Base-by-base conservation (phyloP, 2,329 filamentous ascomycete genomes). In the Xylariaceae sp. region DNA sequence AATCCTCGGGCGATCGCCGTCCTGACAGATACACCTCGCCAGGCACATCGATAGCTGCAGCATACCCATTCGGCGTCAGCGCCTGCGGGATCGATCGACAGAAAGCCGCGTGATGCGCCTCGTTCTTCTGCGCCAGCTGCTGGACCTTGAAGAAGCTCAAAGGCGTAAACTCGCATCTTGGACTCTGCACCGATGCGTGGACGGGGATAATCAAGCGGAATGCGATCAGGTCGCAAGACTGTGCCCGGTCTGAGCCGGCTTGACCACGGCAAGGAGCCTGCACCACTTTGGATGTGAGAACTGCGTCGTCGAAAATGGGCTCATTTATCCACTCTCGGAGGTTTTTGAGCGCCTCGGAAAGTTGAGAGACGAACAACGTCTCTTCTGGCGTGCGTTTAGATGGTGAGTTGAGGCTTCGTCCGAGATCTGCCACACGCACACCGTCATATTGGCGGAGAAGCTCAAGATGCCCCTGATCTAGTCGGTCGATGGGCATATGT, bases 101-200 rank as follows among this genome's bases (percentile, higher is more conserved):
- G 46, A 85, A 84, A 3, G 67, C 68, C 4, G 73, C 65, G 28
- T 77, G 68, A 42, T 76, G 71, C 1, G 65, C 58, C 19, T 68
- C 64, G 38, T 65, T 66, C 18, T 67, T 62, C 45, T 77, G 71
- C 0, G 75, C 67, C 40, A 80, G 70, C 53, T 85, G 81, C 37
- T 79, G 77, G 6, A 72, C 63, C 43, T 74, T 77, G 61, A 84
- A 83, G 43, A 84, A 76, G 28, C 60, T 70, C 19, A 83, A 59
- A 0, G 80, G 77, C 2, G 72, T 64, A 43, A 81, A 80, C 35
- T 69, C 64, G 47, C 74, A 71, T 18, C 67, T 65, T 2, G 68
- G 59, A 15, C 68, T 67, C 3, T 61, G 59, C 7, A 72, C 54
- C 21, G 64, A 66, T 12, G 66, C 64, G 43, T 82, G 74, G 18